A percentile compares a stretch with the other conserved stretches of the same genome.
These are phyloP conservation scores for Aspergillus intermedius DNA, from an alignment of 2,329 filamentous ascomycete genomes.

Conservation along the genomic window DNA sequence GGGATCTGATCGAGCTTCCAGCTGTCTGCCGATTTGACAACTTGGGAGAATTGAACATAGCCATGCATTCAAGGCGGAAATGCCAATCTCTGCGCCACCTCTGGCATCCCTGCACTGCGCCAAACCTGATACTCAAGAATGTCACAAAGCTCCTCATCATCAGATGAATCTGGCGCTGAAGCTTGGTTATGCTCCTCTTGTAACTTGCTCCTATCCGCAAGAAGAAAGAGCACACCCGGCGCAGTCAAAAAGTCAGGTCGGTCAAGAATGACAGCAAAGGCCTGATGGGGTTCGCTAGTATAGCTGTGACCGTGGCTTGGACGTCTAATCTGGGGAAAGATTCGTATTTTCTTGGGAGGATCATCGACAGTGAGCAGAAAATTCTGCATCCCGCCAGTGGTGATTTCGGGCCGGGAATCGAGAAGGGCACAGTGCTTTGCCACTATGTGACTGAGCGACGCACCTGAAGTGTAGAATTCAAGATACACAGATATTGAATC, in stretches of 20 bases:
- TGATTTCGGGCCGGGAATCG: background rate
- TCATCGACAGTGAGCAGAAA: background rate
- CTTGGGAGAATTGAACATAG: no score
- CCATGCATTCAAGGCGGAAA: background rate
- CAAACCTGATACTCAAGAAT: background rate
- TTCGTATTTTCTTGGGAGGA: background rate
- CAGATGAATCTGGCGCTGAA: background rate
- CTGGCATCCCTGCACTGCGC: background rate
- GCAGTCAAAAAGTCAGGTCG: background rate
- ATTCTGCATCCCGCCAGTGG: background rate
- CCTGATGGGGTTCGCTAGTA: background rate
- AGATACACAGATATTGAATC: background rate
- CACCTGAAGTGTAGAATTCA: background rate
- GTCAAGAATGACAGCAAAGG: background rate
- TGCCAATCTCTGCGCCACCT: background rate
- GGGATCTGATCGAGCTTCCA: no score
- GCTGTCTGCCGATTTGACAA: no score
- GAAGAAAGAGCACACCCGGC: background rate
- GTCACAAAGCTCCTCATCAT: background rate
- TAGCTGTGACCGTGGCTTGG: background rate
- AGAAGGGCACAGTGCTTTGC: background rate
- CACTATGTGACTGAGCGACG: background rate
- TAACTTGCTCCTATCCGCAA: background rate
- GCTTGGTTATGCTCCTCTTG: no score
- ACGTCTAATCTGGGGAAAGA: background rate